These are phyloP conservation scores for Hypseocharis bilobata DNA, from an alignment of 441 rosid species.

Conservation along the genomic window DNA sequence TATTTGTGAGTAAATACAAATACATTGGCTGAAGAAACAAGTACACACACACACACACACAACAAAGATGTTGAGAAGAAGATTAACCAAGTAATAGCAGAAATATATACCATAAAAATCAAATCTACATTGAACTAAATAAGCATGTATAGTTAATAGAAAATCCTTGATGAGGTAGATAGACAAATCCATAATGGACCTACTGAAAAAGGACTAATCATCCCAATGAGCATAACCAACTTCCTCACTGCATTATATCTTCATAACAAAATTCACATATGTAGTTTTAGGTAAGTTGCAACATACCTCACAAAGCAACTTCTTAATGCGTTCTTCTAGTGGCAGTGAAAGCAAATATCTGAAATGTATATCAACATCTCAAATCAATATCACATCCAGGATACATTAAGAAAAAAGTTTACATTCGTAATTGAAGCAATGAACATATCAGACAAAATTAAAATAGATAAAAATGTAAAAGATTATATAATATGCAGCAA, in stretches of 20 bases:
- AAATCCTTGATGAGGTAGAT: not conserved
- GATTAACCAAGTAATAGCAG: not conserved
- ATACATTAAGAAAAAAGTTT: not conserved
- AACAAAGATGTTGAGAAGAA: not conserved
- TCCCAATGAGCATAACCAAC: no score
- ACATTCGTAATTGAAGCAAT: not conserved
- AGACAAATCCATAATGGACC: not conserved
- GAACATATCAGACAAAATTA: not conserved
- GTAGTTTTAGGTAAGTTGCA: constrained; percentile 7
- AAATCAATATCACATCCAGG: constrained; percentile 7
- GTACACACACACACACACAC: no score
- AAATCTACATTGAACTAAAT: not conserved
- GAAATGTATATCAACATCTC: constrained; percentile 20
- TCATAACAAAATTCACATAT: constrained; percentile 2
- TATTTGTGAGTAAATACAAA: not conserved
- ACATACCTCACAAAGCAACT: constrained; percentile 66
- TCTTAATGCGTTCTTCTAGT: constrained; percentile 57
- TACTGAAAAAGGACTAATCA: not conserved
- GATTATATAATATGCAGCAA: no score
- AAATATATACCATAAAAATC: not conserved
- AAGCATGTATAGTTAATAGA: not conserved
- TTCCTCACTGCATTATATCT: no score
- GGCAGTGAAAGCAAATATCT: constrained; percentile 59
- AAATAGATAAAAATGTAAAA: no score
- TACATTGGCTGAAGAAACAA: not conserved